Evolutionary conservation across 2,329 filamentous ascomycete genomes (phyloP).

Genomic region (Fusarium acutatum): DNA sequence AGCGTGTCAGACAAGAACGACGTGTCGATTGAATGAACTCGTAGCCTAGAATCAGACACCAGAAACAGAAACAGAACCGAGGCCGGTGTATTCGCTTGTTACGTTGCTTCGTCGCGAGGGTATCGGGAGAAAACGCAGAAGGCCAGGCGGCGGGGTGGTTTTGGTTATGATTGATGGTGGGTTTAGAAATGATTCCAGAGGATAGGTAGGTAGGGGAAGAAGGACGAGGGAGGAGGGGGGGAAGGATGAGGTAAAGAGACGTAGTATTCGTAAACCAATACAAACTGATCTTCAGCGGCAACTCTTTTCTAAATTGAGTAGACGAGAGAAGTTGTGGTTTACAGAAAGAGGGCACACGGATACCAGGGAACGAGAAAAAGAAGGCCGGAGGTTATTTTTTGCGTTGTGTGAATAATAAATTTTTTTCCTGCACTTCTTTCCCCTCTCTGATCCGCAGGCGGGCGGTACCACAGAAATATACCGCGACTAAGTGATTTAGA

Average conservation of each 20-base stretch:
- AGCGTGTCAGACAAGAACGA: constrained; percentile 18
- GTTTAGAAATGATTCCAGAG: constrained; percentile 2
- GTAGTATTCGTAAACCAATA: constrained; percentile 5
- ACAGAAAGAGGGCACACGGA: constrained; percentile 40
- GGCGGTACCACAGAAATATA: constrained; percentile 22
- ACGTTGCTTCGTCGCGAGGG: constrained; percentile 27
- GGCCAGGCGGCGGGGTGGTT: constrained; percentile 15
- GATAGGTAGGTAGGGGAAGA: constrained; percentile 4
- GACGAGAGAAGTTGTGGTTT: constrained; percentile 41
- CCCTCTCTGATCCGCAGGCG: constrained; percentile 30
- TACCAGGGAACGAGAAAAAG: constrained; percentile 40
- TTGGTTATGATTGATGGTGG: constrained; percentile 13
- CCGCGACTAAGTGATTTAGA: constrained; percentile 26
- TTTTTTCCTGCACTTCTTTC: constrained; percentile 49
- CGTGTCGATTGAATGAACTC: constrained; percentile 20
- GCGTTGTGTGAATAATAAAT: constrained; percentile 53
- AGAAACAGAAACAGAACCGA: constrained; percentile 9
- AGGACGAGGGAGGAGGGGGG: constrained; percentile 10
- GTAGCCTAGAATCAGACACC: not conserved
- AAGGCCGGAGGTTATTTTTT: constrained; percentile 48
- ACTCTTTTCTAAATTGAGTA: constrained; percentile 43
- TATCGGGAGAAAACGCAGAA: constrained; percentile 21
- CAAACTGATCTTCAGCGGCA: constrained; percentile 35
- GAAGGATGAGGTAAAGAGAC: not conserved
- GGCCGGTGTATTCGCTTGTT: constrained; percentile 13